A percentile compares a stretch with the other conserved stretches of the same genome.
These are phyloP conservation scores for Cladosporium sp. DNA, from an alignment of 2,329 filamentous ascomycete species.

Conservation along the genomic window DNA sequence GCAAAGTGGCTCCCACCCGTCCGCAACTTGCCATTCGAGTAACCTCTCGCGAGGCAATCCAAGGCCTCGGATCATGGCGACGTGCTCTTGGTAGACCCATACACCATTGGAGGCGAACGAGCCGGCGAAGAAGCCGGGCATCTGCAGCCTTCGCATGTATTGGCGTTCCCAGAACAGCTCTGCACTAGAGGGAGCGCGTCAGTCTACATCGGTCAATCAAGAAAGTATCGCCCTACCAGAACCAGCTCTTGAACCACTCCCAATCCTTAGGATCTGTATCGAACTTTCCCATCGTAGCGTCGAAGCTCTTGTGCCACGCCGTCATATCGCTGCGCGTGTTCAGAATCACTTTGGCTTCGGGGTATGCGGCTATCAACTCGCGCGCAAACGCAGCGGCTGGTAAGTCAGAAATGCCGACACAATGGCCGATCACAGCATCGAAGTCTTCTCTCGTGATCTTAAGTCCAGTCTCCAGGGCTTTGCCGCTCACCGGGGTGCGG, in stretches of 20 bases:
- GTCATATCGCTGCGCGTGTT: conserved; percentile 1
- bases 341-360: conserved; percentile 61
- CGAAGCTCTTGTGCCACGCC: not conserved
- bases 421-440: not conserved
- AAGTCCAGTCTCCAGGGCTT: not conserved
- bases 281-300: not conserved
- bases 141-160: not conserved
- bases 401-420: not conserved
- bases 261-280: not conserved
- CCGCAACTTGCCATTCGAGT: conserved; percentile 24
- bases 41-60: conserved; percentile 21
- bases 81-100: conserved; percentile 1
- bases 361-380: conserved; percentile 50
- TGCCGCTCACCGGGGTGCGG: conserved; percentile 13
- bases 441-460: conserved; percentile 5
- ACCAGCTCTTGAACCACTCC: conserved; percentile 8
- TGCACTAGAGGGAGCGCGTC: not conserved
- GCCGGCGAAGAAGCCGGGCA: not conserved
- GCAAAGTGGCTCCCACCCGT: conserved; percentile 31
- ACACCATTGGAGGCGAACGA: conserved; percentile 3
- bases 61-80: conserved; percentile 16
- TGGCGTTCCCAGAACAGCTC: conserved; percentile 1
- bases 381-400: conserved; percentile 30
- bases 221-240: not conserved
- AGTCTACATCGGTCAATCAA: not conserved